Base-by-base conservation (phyloP, 2,329 filamentous ascomycete genomes). In the Penicillium palitans region DNA sequence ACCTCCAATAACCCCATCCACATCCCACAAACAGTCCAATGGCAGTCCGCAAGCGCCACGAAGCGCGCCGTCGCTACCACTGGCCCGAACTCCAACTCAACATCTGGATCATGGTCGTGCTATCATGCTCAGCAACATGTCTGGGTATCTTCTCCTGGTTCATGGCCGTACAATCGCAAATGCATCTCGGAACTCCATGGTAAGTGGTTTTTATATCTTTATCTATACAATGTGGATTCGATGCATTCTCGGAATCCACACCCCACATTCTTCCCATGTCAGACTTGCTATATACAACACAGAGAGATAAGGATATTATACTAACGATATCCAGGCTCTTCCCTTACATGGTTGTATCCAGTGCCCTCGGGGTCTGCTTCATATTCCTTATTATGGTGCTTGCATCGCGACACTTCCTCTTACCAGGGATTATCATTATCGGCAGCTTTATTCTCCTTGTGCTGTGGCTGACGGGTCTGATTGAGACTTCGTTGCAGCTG, bases 1-100 rank as follows among this genome's bases (percentile, higher is more conserved):
- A 24, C n/a, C 19, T 13, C 13, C 4, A 25, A 1, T 37, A 3
- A 3, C n/a, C n/a, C 7, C 15, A 44, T n/a, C 48, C 7, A 42
- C 19, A 19, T 25, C 50, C 25, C 5, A 52, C 37, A 52, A 52
- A 25, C 19, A 45, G 45, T 57, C 58, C 63, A 59, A 77, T 75
- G 71, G 66, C 71, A 42, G 62, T 72, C 40, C 62, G 70, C 42
- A 58, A 68, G 55, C 66, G 74, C 57, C 70, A 69, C 47, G 70
- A 73, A 59, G 60, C 62, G 5, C 72, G 72, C 31, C 74, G 76
- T 21, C 74, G 81, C 66, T 87, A 87, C 76, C 83, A 81, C 75
- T 88, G 85, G 85, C 85, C 85, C 3, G 84, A 87, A 71, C 77
- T 83, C 49, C 84, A 87, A 67, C 79, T 88, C 63, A 87, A 87